phyloP scores from a whole-genome alignment of 176 grass and related monocot species.

The Triticum urartu region DNA sequence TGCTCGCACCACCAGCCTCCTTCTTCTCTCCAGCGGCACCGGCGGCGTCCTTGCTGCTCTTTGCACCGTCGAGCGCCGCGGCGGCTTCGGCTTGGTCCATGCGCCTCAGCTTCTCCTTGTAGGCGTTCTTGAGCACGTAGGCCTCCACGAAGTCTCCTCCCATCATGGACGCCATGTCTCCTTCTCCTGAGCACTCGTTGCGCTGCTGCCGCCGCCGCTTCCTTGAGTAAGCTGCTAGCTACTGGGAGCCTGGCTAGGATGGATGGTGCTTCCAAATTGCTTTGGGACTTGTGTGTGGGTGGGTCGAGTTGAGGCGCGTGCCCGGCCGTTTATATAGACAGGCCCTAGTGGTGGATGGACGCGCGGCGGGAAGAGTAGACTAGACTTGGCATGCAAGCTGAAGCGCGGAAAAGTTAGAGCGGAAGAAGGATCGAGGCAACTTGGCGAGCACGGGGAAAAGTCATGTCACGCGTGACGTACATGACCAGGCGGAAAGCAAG shows the following conservation, averaged over 20 bases:
- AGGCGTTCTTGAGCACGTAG: constrained; percentile 54
- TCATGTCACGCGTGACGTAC: not conserved
- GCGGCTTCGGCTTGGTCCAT: constrained; percentile 17
- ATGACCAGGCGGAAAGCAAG: too few relatives aligned
- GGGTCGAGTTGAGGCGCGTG: not conserved
- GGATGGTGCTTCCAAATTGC: not conserved
- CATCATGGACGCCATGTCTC: constrained; percentile 56
- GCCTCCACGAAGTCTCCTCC: constrained; percentile 57
- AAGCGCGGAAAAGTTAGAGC: too few relatives aligned
- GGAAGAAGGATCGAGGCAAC: not conserved
- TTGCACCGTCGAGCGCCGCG: not conserved
- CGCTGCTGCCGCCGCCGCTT: not conserved
- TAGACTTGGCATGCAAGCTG: too few relatives aligned
- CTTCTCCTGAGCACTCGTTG: too few relatives aligned
- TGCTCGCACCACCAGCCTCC: not conserved
- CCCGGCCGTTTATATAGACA: constrained; percentile 2
- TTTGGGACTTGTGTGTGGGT: not conserved
- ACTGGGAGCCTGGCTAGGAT: too few relatives aligned
- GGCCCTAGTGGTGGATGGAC: not conserved
- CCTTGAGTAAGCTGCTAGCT: not conserved
- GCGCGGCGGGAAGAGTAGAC: too few relatives aligned
- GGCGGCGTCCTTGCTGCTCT: not conserved
- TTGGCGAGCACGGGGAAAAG: constrained; percentile 20
- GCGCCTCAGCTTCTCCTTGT: constrained; percentile 50
- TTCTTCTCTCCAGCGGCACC: constrained; percentile 14